Base-by-base conservation (phyloP, 2,329 filamentous ascomycete genomes). In the Stemphylium lycopersici region DNA sequence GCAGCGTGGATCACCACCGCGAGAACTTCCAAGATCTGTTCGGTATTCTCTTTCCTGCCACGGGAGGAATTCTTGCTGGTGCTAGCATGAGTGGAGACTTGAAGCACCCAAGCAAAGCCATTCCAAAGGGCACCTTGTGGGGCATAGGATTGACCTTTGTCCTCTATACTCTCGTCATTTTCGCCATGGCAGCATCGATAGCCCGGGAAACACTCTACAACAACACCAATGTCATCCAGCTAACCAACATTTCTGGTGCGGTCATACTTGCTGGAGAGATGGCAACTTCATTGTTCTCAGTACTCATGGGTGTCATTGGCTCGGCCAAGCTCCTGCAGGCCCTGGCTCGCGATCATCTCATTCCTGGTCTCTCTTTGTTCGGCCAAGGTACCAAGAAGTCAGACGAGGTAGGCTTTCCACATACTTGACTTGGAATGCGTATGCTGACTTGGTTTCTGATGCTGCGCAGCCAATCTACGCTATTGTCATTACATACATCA, bases 61-160 rank as follows among this genome's bases (percentile, higher is more conserved):
- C 85, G 2, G 84, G 84, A 4, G 80, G 78, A 4, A 85, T 84
- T 22, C 84, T 85, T 65, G 82, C 83, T 40, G 92, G 92, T 15
- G 91, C 91, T 6, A 93, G 90, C 63, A 96, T 96, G 91, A 96
- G 91, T 6, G 91, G 91, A 15, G 91, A 96, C 70, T 76, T 96
- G 44, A 89, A 84, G 58, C 88, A 91, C 59, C 91, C 91, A 0
- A 93, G 90, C 79, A 90, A 87, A 72, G 85, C 90, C 1, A 96
- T 96, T 48, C 91, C 91, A 0, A 88, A 85, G 58, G 91, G 91
- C n/a, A 96, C 91, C 0, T 77, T 96, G 1, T 90, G 86, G 76
- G 90, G 90, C 2, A 85, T 93, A 22, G 77, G 84, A 10, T 83
- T 91, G 20, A 96, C 91, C 0, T 90, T 96, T 62, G 71, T 89